Evolutionary conservation across 2,329 filamentous ascomycete species (phyloP).

Genomic region (Ceratocystis destructans): DNA sequence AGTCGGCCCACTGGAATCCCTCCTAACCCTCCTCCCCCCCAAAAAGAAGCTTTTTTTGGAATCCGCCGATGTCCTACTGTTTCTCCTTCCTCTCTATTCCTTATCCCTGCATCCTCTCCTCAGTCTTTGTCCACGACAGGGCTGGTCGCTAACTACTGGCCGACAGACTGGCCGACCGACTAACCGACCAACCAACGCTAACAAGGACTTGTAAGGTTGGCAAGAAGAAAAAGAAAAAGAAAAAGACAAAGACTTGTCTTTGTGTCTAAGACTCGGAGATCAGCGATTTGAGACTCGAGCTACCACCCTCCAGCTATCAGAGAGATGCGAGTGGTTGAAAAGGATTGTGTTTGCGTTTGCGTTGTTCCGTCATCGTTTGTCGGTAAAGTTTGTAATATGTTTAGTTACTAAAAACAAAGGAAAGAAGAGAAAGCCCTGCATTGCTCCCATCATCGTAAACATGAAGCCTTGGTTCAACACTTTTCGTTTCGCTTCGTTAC

Average conservation of each 20-base stretch:
- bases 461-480: not conserved
- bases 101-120: not conserved
- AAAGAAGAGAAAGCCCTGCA: no score
- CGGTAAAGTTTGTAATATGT: no score
- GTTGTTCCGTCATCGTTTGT: no score
- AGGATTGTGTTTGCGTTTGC: not conserved
- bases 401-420: no score
- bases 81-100: not conserved
- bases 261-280: not conserved
- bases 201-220: not conserved
- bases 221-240: not conserved
- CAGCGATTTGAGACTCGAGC: conserved; percentile 1
- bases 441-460: no score
- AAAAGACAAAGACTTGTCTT: not conserved
- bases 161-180: not conserved
- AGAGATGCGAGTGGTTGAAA: not conserved
- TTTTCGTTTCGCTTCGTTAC: not conserved
- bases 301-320: not conserved
- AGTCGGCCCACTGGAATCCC: not conserved
- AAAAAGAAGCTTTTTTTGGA: not conserved
- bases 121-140: not conserved
- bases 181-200: not conserved
- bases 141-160: not conserved
- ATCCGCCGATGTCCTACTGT: not conserved
- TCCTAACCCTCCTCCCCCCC: not conserved